These are phyloP conservation scores for Polytrichum formosum DNA, from an alignment of 225 moss, liverwort and hornwort genomes.

Conservation along the genomic window DNA sequence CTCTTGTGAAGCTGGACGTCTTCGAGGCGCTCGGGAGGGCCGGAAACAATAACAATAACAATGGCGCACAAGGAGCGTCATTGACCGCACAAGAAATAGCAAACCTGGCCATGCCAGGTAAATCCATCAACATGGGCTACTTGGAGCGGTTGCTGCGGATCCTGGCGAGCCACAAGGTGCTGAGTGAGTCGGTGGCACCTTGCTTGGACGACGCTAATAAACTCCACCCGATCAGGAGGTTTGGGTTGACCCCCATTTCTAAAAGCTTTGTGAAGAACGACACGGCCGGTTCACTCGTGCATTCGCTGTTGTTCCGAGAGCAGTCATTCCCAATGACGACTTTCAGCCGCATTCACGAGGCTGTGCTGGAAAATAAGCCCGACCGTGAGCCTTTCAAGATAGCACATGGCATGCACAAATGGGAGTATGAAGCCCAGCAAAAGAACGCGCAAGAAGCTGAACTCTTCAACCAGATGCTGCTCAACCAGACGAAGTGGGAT, in stretches of 20 bases:
- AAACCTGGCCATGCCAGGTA: no score
- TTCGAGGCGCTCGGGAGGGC: no score
- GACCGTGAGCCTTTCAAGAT: not conserved
- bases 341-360: conserved; percentile 1
- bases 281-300: not conserved
- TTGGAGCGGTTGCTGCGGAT: no score
- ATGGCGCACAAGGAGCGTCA: no score
- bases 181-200: not conserved
- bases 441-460: not conserved
- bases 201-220: not conserved
- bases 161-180: not conserved
- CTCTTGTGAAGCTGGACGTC: no score
- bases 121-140: no score
- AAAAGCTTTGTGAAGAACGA: conserved; percentile 1
- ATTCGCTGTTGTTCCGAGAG: not conserved
- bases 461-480: not conserved
- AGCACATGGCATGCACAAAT: not conserved
- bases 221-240: not conserved
- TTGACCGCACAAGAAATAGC: no score
- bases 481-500: not conserved
- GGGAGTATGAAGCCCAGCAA: not conserved
- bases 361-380: not conserved
- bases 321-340: no score
- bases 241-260: not conserved
- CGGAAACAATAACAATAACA: no score